Evolutionary conservation across 2,329 filamentous ascomycete genomes (phyloP).

Genomic region (Colletotrichum lupini): DNA sequence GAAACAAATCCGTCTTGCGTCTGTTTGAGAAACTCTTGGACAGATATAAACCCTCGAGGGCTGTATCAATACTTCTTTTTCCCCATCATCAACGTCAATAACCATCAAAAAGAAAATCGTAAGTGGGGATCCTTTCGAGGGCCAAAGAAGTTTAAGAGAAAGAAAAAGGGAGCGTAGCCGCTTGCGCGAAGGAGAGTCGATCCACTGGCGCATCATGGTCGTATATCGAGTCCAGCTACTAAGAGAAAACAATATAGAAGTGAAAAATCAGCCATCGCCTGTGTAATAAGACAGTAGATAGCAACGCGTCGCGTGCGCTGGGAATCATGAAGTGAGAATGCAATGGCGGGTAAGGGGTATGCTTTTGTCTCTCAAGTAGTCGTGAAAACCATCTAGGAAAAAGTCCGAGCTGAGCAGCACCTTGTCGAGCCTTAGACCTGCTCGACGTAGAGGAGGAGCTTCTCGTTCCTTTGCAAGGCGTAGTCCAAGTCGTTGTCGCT

Average conservation of each 20-base stretch:
- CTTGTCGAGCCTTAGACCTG: conserved; percentile 49
- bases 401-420: not conserved
- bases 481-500: conserved; percentile 84
- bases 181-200: conserved; percentile 27
- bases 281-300: conserved; percentile 20
- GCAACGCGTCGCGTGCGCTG: conserved; percentile 34
- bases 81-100: conserved; percentile 26
- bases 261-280: conserved; percentile 19
- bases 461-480: conserved; percentile 86
- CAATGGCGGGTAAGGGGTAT: conserved; percentile 29
- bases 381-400: conserved; percentile 7
- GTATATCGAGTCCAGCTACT: conserved; percentile 35
- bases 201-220: conserved; percentile 31
- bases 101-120: conserved; percentile 26
- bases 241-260: conserved; percentile 33
- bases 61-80: conserved; percentile 27
- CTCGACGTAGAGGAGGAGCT: conserved; percentile 82
- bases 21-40: conserved; percentile 28
- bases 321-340: conserved; percentile 37
- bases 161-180: conserved; percentile 21
- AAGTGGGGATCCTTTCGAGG: not conserved
- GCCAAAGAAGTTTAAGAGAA: conserved; percentile 18
- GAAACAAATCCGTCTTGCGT: conserved; percentile 33
- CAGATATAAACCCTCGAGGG: conserved; percentile 28
- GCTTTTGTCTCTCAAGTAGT: conserved; percentile 20